Conservation (phyloP, 1,139 yeast genomes). For the Pneumocystis carinii region DNA sequence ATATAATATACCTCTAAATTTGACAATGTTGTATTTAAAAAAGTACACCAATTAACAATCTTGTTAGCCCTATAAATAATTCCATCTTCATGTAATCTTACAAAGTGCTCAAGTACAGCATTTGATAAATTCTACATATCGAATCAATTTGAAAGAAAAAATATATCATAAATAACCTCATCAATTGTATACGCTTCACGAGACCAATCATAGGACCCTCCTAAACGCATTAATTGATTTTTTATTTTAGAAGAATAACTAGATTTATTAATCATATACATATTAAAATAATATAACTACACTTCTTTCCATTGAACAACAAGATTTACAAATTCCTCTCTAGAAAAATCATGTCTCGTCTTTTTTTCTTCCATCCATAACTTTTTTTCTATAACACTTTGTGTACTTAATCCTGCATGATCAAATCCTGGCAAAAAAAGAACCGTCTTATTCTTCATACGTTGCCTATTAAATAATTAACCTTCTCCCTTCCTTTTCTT, state of each 20-base stretch:
- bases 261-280: background rate
- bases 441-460: slow-evolving; percentile 95
- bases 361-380: slow-evolving; percentile 75
- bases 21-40: slow-evolving; percentile 85
- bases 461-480: slow-evolving; percentile 28
- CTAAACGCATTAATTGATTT: slow-evolving; percentile 68
- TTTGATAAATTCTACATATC: slow-evolving; percentile 35
- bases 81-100: slow-evolving; percentile 83
- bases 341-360: slow-evolving; percentile 89
- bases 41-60: slow-evolving; percentile 92
- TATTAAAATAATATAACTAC: slow-evolving; percentile 46
- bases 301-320: slow-evolving; percentile 99
- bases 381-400: slow-evolving; percentile 94
- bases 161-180: slow-evolving; percentile 26
- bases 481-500: background rate
- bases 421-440: slow-evolving; percentile 92
- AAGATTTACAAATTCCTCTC: slow-evolving; percentile 72
- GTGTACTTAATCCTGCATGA: slow-evolving; percentile 98
- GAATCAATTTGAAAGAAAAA: background rate
- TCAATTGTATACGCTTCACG: slow-evolving; percentile 88
- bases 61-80: slow-evolving; percentile 87
- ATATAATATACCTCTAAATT: slow-evolving; percentile 44
- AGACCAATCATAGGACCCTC: slow-evolving; percentile 94
- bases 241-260: slow-evolving; percentile 33
- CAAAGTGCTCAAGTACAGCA: slow-evolving; percentile 85